Base-by-base conservation (phyloP, 2,329 filamentous ascomycete genomes). In the Elsinoe necatrix region DNA sequence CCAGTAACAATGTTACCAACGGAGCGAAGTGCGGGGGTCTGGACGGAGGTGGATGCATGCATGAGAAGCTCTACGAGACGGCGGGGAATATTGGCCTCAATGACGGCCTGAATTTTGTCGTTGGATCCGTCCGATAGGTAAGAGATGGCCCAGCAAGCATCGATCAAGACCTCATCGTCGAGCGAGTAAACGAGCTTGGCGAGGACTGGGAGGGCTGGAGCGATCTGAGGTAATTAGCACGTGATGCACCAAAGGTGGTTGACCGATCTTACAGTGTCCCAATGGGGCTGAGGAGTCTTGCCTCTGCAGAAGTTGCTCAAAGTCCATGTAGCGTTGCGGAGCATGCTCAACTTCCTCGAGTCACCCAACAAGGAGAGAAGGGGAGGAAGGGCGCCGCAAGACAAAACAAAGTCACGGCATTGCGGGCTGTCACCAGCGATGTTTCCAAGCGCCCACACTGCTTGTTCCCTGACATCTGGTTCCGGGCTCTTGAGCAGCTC, bases 301-400 rank as follows among this genome's bases (percentile, higher is more conserved):
- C 93, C 93, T 79, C 93, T 89, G 78, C 93, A 98, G 77, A 98
- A 98, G 80, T 98, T 98, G 81, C 93, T 97, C 57, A 98, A 78
- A 43, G 93, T 98, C 93, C 93, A 98, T 21, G 93, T 98, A 34
- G 93, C 93, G 71, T 98, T 98, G 65, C 93, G 83, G 54, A 98
- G 85, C 93, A 98, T 98, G 81, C 91, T 97, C 58, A 98, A 79
- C 80, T 98, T 98, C 68, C 93, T 90, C 77, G 93, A 96, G 73
- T 98, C 93, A 56, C 92, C 92, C 57, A 98, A 84, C 43, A 98
- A 82, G 68, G 83, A 83, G 57, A 98, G 82, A 57, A 98, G 81
- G 54, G 93, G 93, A 72, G 89, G 89, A 54, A 98, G 82, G 61
- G 93, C 93, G 67, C 91, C 91, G 63, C 88, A 89, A 72, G 85